phyloP scores from a whole-genome alignment of 176 grass and related monocot genomes.

The Dactylis glomerata region DNA sequence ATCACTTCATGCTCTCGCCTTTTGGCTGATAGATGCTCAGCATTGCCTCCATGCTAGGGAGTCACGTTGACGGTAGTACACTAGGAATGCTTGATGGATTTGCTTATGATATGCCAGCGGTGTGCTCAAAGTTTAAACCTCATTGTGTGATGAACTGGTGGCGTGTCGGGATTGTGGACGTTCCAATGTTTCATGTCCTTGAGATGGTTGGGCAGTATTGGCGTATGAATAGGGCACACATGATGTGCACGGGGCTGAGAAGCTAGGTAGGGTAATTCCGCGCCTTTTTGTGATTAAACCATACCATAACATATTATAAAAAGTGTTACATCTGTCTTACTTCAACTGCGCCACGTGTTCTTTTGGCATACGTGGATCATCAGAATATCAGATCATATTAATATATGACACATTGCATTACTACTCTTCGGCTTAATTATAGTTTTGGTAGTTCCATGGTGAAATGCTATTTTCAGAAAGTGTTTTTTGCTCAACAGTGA shows the following conservation, averaged over 20 bases:
- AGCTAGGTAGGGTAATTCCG: neutral
- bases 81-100: neutral
- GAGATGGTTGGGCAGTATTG: neutral
- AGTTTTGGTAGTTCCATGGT: neutral
- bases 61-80: neutral
- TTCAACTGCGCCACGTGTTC: neutral
- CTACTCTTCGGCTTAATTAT: neutral
- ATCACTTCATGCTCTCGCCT: neutral
- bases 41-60: neutral
- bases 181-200: neutral
- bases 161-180: neutral
- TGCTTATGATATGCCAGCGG: neutral
- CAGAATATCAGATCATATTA: no score
- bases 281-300: neutral
- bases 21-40: neutral
- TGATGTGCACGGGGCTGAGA: neutral
- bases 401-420: constrained; percentile 2
- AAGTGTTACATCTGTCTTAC: neutral
- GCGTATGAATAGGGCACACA: neutral
- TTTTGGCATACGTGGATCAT: neutral
- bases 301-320: neutral
- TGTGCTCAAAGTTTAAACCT: neutral
- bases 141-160: neutral
- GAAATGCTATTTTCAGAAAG: neutral
- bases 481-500: neutral